Evolutionary conservation across 192 early-diverging fungal genomes (phyloP).

Genomic region (Gaertneriomyces sp.): DNA sequence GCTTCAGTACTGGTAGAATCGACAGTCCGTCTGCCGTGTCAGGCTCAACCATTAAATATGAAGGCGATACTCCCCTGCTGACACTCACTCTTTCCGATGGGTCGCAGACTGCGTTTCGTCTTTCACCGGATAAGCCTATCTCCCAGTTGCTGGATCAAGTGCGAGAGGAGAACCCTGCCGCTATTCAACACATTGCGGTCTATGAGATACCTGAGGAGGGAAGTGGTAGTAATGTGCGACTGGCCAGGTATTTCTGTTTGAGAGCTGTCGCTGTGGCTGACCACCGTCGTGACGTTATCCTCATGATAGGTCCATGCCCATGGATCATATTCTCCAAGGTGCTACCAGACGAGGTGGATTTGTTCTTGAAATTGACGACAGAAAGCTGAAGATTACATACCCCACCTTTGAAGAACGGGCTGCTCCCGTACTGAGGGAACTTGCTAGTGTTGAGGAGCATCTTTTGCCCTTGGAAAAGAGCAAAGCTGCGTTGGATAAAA

Average conservation of each 20-base stretch:
- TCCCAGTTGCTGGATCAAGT: constrained; percentile 29
- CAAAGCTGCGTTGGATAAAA: constrained; percentile 21
- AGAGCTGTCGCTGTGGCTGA: neutral
- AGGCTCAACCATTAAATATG: constrained; percentile 12
- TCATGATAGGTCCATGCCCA: constrained; percentile 14
- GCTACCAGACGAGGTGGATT: constrained; percentile 25
- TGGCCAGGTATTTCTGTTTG: constrained; percentile 15
- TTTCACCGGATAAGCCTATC: constrained; percentile 25
- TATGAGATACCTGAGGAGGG: constrained; percentile 19
- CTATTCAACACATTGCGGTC: constrained; percentile 12
- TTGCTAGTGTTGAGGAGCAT: constrained; percentile 23
- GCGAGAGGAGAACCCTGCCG: constrained; percentile 21
- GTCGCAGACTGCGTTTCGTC: constrained; percentile 16
- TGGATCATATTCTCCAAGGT: constrained; percentile 14
- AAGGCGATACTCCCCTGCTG: constrained; percentile 18
- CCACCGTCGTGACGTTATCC: neutral
- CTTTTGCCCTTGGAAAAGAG: constrained; percentile 20
- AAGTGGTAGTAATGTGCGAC: constrained; percentile 9
- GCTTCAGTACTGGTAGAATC: no score
- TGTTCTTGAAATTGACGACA: constrained; percentile 9
- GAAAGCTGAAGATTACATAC: neutral
- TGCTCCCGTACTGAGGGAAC: constrained; percentile 8
- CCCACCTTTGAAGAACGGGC: constrained; percentile 24
- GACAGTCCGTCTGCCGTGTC: neutral
- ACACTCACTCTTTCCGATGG: constrained; percentile 17